These are phyloP conservation scores for Cubamyces sp. DNA, from an alignment of 768 basidiomycete species.

Conservation along the genomic window DNA sequence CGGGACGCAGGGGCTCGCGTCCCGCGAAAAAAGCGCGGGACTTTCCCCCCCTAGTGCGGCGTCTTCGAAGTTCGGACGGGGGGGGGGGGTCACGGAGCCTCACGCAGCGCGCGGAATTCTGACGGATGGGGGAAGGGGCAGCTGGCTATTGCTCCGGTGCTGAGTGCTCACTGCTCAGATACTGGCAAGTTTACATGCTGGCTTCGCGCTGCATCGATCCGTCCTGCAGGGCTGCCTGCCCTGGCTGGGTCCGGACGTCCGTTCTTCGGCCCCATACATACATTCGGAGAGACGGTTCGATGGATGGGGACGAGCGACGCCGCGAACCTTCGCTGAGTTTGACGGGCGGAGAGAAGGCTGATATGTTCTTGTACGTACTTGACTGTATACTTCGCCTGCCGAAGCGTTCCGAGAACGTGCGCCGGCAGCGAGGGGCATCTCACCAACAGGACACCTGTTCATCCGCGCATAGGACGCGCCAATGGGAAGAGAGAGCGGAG, in stretches of 20 bases:
- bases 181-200: no score
- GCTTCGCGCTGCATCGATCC: neutral
- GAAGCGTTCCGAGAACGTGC: neutral
- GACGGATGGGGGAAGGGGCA: neutral
- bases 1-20: neutral
- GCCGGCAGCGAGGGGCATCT: neutral
- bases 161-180: no score
- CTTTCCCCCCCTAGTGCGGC: neutral
- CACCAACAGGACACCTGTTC: neutral
- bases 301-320: neutral
- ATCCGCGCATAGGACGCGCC: neutral
- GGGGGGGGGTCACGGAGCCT: no score
- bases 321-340: constrained; percentile 25
- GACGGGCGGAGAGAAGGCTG: neutral
- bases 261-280: neutral
- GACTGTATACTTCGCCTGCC: no score
- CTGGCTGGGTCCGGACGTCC: neutral
- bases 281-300: no score
- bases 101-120: constrained; percentile 15
- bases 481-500: no score
- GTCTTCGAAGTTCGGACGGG: no score
- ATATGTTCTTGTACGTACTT: no score
- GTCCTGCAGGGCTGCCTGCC: no score
- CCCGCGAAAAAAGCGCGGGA: constrained; percentile 8
- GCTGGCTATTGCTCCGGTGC: no score